Base-by-base conservation (phyloP, 345 rosid species). In the Linum trigynum region DNA sequence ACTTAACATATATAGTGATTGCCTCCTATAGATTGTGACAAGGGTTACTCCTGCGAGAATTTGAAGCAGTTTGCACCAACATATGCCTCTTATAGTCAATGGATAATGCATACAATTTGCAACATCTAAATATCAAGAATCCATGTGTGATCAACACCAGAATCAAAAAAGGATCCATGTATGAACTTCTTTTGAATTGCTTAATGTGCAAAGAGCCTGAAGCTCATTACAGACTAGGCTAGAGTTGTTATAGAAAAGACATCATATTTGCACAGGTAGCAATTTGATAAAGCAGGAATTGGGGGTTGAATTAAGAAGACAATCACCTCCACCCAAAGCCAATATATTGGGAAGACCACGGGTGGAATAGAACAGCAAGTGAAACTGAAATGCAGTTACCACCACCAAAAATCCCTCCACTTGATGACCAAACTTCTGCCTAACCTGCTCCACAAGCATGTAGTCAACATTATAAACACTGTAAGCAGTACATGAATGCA, bases 321-420 rank as follows among this genome's bases (percentile, higher is more conserved):
- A 5, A 75, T 82, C 68, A 94, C 99, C 99, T 90, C 85, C 60
- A 75, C 82, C 95, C 82, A 86, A 60, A 63, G 99, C 90, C 60
- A 94, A 81, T 43, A 86, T 75, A 74, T 94, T 94, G 55, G 99
- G 99, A 69, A 90, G 97, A 69, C 91, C 79, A 69, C 96, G 97
- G 61, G 95, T 83, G 83, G 86, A 90, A 78, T 90, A 94, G 83
- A 90, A 94, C 69, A 94, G 83, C 74, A 90, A 69, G 81, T 94
- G 99, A 82, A 94, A 90, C 82, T 94, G 99, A 66, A 88, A 65
- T 9, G 75, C 85, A 69, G 89, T 85, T 73, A 94, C 76, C 72
- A 88, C 69, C 40, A 86, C 88, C 82, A 90, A 90, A 86, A 94
- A 90, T 69, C 88, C 88, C 76, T 88, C 99, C 74, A 88, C 97